Evolutionary conservation across 108 stramenopile genomes (phyloP).

Genomic region (Fragilariopsis cylindrus): DNA sequence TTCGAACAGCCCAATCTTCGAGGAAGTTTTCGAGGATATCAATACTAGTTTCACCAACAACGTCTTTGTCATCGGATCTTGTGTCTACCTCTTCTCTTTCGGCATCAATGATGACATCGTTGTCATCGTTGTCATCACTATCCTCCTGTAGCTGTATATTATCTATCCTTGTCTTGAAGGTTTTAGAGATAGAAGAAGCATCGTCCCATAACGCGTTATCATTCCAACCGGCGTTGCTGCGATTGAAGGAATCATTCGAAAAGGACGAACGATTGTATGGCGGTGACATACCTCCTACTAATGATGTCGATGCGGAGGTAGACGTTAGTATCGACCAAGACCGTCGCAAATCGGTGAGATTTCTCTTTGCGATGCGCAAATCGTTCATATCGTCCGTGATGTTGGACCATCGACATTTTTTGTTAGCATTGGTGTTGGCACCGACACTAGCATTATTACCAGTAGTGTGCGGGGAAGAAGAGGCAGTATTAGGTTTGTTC

Average conservation of each 20-base stretch:
- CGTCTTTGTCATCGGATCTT: background rate
- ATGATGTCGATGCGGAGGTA: background rate
- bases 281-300: background rate
- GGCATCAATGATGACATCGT: background rate
- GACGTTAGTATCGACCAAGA: background rate
- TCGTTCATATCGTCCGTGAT: conserved; percentile 7
- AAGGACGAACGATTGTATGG: background rate
- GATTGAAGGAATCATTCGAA: background rate
- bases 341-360: background rate
- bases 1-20: background rate
- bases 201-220: background rate
- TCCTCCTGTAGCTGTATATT: background rate
- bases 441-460: background rate
- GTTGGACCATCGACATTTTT: conserved; percentile 1
- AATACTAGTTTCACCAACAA: background rate
- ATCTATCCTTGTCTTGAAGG: background rate
- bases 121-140: background rate
- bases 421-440: background rate
- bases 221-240: conserved; percentile 6
- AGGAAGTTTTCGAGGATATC: background rate
- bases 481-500: background rate
- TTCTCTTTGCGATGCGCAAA: conserved; percentile 7
- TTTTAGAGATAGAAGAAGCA: background rate
- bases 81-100: background rate
- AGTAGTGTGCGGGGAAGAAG: background rate